Evolutionary conservation across 192 early-diverging fungal genomes (phyloP), one percentile per base, ranked within the genome.

Genomic region (Backusella westeae): DNA sequence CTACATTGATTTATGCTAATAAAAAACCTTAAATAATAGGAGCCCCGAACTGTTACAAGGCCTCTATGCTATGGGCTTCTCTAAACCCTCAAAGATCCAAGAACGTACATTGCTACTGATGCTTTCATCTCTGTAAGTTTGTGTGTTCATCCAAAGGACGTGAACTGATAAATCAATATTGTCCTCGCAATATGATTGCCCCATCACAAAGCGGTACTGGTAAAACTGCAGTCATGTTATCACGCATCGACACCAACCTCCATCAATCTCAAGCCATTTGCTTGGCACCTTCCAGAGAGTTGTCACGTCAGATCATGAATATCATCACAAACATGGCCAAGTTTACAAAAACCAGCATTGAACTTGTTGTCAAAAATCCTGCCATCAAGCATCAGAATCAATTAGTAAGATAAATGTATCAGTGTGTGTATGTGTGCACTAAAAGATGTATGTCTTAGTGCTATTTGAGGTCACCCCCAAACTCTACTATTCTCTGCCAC

Each of bases 401-500:
- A 94, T 82, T 93, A 89, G 26, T 29, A 29, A 29, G 0, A 1
- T 29, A 29, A 29, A 29, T 29, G 0, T 29, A 29, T 29, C 26
- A 29, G 26, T 29, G 26, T 29, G 26, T 29, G 26, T 1, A 29
- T 29, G 26, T 29, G 26, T 29, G 1, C 34, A 23, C 38, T 49
- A n/a, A 49, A 46, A 4, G 14, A 42, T 9, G 26, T 29, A 0
- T 29, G 0, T 23, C 5, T 49, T 82, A 93, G 90, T 71, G 36
- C 83, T 56, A 88, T 97, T 84, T 92, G 93, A 38, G 85, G 74
- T 34, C 75, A 81, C 6, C 91, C 91, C 78, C 98, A 99, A 80
- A 87, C 95, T 70, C 92, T 97, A 10, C 82, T 98, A 56, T 99
- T 99, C 83, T 98, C 96, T 19, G 98, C 98, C 5, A 99, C 98